Evolutionary conservation across 1,139 yeast species (phyloP), one percentile per base, ranked within the genome.

Genomic region (Debaryomyces coudertii): DNA sequence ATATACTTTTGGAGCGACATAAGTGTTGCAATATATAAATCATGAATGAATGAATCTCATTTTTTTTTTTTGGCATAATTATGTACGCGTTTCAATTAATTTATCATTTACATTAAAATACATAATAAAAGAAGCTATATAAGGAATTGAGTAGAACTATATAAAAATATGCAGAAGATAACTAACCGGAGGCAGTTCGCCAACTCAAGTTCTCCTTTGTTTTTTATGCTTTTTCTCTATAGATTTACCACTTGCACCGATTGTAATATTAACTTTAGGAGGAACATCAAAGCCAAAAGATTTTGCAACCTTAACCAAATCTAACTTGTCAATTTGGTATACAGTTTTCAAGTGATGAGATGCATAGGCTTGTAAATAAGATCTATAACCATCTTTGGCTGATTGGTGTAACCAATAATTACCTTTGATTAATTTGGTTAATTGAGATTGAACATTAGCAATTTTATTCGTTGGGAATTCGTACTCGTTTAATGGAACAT

Each of bases 341-440:
- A 93, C 98, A 1, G 97, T 87, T 69, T 93, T 93, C 66, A 93
- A 77, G 61, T 92, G 96, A 70, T 93, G 99, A 25, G 97, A 87
- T 11, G 99, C 92, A 64, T 93, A 95, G 5, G 99, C 98, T 69
- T 95, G 99, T 60, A 93, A 77, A 68, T 93, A 93, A 5, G 98
- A 83, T 65, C 97, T 82, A 73, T 93, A 93, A 47, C 99, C 99
- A 64, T 93, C 99, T 69, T 90, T 90, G 31, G 99, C 99, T 47
- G 92, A 83, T 70, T 90, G 96, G 65, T 93, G 95, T 54, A 93
- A 79, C 86, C 95, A 90, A 69, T 87, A 93, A 69, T 93, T 93
- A 48, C 93, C 87, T 60, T 90, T 86, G 54, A 93, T 90, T 56
- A 93, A 78, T 71, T 92, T 93, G 60, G 90, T 93, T 56, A 93